phyloP scores from a whole-genome alignment of 352 stramenopile species.

The Peronospora destructor region DNA sequence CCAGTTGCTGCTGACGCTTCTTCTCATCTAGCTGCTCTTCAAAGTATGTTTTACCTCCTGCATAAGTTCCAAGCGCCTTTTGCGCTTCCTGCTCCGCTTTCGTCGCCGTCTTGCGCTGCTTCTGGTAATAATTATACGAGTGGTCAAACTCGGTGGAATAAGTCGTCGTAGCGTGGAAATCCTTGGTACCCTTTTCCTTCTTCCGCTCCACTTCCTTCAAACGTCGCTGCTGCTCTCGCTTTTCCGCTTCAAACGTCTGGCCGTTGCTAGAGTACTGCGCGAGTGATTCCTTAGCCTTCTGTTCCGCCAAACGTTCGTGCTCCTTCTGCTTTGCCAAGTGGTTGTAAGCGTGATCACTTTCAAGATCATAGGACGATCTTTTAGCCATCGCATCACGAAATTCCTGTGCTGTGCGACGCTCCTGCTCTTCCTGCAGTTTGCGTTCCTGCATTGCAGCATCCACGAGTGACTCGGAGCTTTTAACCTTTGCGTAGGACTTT shows the following conservation, averaged over 20 bases:
- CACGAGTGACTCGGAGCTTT: conserved; percentile 44
- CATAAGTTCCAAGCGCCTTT: conserved; percentile 30
- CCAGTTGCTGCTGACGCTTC: conserved; percentile 43
- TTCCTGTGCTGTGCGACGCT: conserved; percentile 35
- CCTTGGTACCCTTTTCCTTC: conserved; percentile 27
- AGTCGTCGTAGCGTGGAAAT: conserved; percentile 34
- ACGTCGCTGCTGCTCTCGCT: conserved; percentile 33
- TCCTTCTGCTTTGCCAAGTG: conserved; percentile 34
- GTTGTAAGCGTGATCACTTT: conserved; percentile 38
- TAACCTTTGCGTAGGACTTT: conserved; percentile 19
- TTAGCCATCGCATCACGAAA: conserved; percentile 32
- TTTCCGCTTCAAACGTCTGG: conserved; percentile 38
- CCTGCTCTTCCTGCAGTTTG: conserved; percentile 33
- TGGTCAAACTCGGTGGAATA: conserved; percentile 44
- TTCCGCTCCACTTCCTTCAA: conserved; percentile 22
- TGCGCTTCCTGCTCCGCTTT: conserved; percentile 37
- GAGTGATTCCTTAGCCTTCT: conserved; percentile 28
- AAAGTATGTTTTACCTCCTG: conserved; percentile 46
- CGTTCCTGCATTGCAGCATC: conserved; percentile 42
- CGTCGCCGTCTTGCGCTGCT: conserved; percentile 39
- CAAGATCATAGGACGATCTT: conserved; percentile 27
- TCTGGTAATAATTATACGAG: conserved; percentile 42
- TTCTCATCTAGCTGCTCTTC: conserved; percentile 60
- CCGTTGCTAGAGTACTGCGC: conserved; percentile 30
- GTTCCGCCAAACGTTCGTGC: conserved; percentile 20